phyloP scores from a whole-genome alignment of 2,329 filamentous ascomycete species.

The Claviceps monticola region DNA sequence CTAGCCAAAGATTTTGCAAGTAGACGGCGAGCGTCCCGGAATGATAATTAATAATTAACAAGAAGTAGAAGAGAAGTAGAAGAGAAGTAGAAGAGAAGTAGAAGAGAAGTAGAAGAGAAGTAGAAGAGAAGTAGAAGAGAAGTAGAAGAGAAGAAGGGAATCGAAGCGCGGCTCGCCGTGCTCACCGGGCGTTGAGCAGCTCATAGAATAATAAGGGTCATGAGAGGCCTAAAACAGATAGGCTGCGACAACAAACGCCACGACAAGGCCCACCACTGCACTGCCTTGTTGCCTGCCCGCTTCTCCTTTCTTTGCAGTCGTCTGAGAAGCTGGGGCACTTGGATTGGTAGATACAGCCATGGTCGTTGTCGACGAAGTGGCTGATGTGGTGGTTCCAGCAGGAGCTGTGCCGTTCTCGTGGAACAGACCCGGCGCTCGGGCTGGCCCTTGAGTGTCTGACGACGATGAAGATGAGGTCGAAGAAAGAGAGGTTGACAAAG shows the following conservation, averaged over 20 bases:
- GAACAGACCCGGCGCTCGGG: constrained; percentile 34
- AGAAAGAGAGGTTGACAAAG: constrained; percentile 3
- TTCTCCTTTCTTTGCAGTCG: constrained; percentile 29
- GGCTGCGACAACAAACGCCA: constrained; percentile 40
- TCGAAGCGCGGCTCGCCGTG: neutral
- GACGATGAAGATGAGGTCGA: constrained; percentile 7
- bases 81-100: constrained; percentile 1
- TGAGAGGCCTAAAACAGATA: constrained; percentile 27
- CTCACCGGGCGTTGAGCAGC: neutral
- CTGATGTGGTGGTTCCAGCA: constrained; percentile 4
- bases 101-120: constrained; percentile 1
- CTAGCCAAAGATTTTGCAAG: neutral
- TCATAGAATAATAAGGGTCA: neutral
- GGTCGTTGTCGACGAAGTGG: constrained; percentile 4
- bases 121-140: neutral
- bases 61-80: neutral
- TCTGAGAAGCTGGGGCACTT: constrained; percentile 14
- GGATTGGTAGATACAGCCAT: constrained; percentile 14
- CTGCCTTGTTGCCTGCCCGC: constrained; percentile 33
- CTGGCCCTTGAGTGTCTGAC: constrained; percentile 9
- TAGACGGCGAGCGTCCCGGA: neutral
- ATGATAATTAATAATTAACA: neutral
- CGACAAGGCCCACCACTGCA: constrained; percentile 38
- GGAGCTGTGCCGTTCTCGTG: constrained; percentile 33
- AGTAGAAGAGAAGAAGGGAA: constrained; percentile 1